A percentile compares a stretch with the other conserved stretches of the same genome.
These are phyloP conservation scores for Rhizopogon hawkerae DNA, from an alignment of 1,284 basidiomycete species.

Conservation along the genomic window DNA sequence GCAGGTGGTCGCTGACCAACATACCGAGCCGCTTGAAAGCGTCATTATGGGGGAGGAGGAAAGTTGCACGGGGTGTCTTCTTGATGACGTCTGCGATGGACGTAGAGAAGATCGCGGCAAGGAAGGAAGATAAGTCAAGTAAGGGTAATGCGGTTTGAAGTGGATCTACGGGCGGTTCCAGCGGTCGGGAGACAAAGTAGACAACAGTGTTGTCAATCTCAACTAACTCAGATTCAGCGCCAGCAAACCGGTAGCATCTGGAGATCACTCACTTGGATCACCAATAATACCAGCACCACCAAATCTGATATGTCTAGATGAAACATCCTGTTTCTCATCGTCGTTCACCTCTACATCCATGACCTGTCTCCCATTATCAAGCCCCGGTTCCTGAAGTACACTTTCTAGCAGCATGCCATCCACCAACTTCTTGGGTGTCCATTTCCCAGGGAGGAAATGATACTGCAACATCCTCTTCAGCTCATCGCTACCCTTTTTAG, in stretches of 20 bases:
- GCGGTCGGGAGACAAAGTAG: slow-evolving; percentile 82
- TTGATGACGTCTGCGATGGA: slow-evolving; percentile 67
- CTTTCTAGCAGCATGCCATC: slow-evolving; percentile 76
- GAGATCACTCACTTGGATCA: slow-evolving; percentile 52
- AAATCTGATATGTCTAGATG: slow-evolving; percentile 63
- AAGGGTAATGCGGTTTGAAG: slow-evolving; percentile 78
- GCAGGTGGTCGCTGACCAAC: slow-evolving; percentile 81
- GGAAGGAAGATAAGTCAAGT: slow-evolving; percentile 80
- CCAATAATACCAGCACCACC: slow-evolving; percentile 78
- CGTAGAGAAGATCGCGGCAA: slow-evolving; percentile 83
- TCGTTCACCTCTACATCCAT: slow-evolving; percentile 60
- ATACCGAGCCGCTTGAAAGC: slow-evolving; percentile 82
- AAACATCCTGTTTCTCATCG: slow-evolving; percentile 35
- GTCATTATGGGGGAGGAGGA: slow-evolving; percentile 82
- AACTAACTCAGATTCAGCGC: slow-evolving; percentile 36
- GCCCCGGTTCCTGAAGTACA: slow-evolving; percentile 58
- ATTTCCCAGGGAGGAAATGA: slow-evolving; percentile 80
- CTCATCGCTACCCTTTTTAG: slow-evolving; percentile 56
- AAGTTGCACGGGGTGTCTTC: slow-evolving; percentile 63
- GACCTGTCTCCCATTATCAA: slow-evolving; percentile 67
- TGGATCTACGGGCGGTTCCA: slow-evolving; percentile 76
- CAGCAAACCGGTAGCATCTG: not conserved
- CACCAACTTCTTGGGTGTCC: slow-evolving; percentile 59
- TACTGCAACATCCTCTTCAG: slow-evolving; percentile 66
- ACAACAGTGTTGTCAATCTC: slow-evolving; percentile 73